Evolutionary conservation across 768 basidiomycete species (phyloP).

Genomic region (Saitozyma sp.): DNA sequence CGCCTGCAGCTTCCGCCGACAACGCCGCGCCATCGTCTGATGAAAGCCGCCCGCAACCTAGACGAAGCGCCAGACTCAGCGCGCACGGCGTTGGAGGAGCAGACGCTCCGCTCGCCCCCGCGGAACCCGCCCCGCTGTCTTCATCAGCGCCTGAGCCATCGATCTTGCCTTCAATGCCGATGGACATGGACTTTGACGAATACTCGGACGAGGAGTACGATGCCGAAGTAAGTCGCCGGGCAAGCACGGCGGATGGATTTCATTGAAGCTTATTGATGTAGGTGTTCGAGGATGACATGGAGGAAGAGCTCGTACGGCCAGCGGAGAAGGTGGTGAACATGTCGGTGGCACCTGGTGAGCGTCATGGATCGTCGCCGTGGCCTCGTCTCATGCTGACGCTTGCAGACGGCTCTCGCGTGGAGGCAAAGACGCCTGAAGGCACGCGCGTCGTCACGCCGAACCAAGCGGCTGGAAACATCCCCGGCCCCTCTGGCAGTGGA

Average conservation of each 20-base stretch:
- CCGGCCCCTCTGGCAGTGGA: constrained; percentile 32
- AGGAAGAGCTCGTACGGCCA: constrained; percentile 57
- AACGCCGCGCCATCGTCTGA: constrained; percentile 10
- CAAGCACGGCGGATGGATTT: neutral
- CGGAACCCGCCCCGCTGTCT: constrained; percentile 11
- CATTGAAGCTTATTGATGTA: constrained; percentile 33
- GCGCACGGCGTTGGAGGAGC: constrained; percentile 57
- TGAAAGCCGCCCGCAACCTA: constrained; percentile 57
- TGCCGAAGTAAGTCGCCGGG: constrained; percentile 31
- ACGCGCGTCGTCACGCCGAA: constrained; percentile 89
- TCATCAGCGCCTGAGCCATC: constrained; percentile 28
- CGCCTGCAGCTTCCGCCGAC: constrained; percentile 52
- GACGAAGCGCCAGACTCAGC: constrained; percentile 80
- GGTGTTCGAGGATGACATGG: constrained; percentile 84
- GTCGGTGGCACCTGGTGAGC: constrained; percentile 67
- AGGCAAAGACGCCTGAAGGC: constrained; percentile 95
- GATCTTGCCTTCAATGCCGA: constrained; percentile 36
- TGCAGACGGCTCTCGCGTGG: constrained; percentile 84
- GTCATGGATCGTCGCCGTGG: neutral
- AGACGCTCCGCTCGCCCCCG: constrained; percentile 9
- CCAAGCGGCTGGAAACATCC: constrained; percentile 52
- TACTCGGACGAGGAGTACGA: constrained; percentile 47
- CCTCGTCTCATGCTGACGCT: constrained; percentile 1
- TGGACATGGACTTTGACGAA: constrained; percentile 67
- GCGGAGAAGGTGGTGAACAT: constrained; percentile 84